Base-by-base conservation (phyloP, 2,329 filamentous ascomycete genomes). In the Lachnellula willkommii region DNA sequence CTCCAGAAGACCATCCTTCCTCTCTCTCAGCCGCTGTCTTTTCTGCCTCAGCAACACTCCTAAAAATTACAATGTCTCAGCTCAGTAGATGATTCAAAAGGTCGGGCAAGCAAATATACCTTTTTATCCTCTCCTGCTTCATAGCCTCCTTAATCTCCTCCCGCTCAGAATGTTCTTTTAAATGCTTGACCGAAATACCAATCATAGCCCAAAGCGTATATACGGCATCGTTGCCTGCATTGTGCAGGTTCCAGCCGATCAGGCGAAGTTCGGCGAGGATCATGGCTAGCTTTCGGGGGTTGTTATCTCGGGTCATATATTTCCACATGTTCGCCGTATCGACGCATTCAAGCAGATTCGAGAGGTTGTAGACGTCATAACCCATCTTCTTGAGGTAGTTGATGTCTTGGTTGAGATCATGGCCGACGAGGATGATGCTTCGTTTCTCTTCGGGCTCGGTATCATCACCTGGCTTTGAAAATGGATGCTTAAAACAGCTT, bases 181-280 rank as follows among this genome's bases (percentile, higher is more conserved):
- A 53, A 49, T 65, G 56, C 53, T 63, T 66, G 62, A 83, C 71
- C 39, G 77, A 78, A 57, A 90, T 79, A 5, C 75, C 81, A 6
- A 96, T 70, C 77, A 94, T 81, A 7, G 84, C 87, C 59, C 86
- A 84, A 60, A 95, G 72, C 0, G 90, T 93, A 68, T 88, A 94
- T 1, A 84, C 80, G 0, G 91, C 90, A 68, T 96, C 91, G 62
- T 96, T 96, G 1, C 91, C 85, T 0, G 86, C 91, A 66, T 95
- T 95, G 71, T 96, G 91, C n/a, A 93, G 75, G 63, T 88, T 77
- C 70, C 76, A 81, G 43, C 77, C 81, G 0, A 73, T 65, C 8
- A 95, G 80, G 2, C 79, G 80, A 28, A 96, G 75, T 5, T 86
- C 78, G 5, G 71, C 66, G 24, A 96, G 79, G 14, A 95, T 77